Percentiles rank a stretch among this genome's conserved stretches.
These are phyloP conservation scores for Solanum rostratum DNA, from an alignment of 257 asterid genomes.

Conservation along the genomic window DNA sequence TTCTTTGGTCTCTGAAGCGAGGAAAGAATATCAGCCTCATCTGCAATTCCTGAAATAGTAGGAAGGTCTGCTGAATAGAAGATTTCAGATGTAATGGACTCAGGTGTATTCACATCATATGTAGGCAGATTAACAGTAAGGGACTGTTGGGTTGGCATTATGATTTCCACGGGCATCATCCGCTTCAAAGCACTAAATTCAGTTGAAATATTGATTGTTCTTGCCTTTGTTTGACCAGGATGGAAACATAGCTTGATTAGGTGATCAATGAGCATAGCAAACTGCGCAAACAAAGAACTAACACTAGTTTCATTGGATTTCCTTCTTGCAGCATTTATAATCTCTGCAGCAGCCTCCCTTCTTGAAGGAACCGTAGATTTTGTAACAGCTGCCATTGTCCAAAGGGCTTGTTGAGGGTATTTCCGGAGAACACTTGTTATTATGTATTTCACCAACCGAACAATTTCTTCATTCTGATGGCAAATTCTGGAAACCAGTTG, in stretches of 20 bases:
- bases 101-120: constrained; percentile 33
- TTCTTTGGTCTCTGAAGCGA: constrained; percentile 96
- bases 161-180: constrained; percentile 89
- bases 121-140: constrained; percentile 77
- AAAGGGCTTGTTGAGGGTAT: constrained; percentile 96
- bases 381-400: constrained; percentile 99
- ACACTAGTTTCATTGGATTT: constrained; percentile 56
- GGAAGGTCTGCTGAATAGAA: constrained; percentile 64
- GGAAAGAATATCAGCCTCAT: constrained; percentile 95
- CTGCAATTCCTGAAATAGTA: constrained; percentile 80
- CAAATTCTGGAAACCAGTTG: constrained; percentile 96
- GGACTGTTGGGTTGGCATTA: constrained; percentile 91
- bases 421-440: constrained; percentile 75
- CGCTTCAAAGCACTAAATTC: constrained; percentile 95
- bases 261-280: constrained; percentile 86
- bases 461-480: constrained; percentile 93
- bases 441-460: constrained; percentile 67
- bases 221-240: constrained; percentile 81
- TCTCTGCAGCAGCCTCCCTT: constrained; percentile 95
- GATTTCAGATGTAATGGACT: constrained; percentile 49
- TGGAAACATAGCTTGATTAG: constrained; percentile 84
- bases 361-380: constrained; percentile 88
- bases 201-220: constrained; percentile 63
- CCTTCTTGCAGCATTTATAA: constrained; percentile 79
- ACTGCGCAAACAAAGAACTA: constrained; percentile 64